phyloP scores from a whole-genome alignment of 75 land plant genomes.

The Picea sitchensis region DNA sequence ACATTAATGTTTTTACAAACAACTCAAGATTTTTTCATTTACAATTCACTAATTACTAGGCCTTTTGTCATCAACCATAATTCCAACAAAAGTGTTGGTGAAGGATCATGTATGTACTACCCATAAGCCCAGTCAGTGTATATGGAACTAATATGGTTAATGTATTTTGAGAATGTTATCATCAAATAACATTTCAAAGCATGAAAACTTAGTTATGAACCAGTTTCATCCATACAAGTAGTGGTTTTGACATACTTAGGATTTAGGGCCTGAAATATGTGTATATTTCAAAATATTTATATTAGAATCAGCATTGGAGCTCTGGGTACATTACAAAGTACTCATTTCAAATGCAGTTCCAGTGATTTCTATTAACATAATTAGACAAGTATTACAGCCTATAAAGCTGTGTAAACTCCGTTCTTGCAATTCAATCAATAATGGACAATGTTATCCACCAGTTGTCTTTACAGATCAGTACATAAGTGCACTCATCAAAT shows the following conservation, averaged over 20 bases:
- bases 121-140: neutral
- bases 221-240: neutral
- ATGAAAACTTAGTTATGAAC: neutral
- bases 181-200: neutral
- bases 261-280: neutral
- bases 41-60: neutral
- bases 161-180: neutral
- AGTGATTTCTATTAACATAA: neutral
- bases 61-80: neutral
- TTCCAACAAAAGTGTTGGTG: neutral
- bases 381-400: neutral
- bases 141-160: neutral
- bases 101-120: neutral
- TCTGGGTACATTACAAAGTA: neutral
- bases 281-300: neutral
- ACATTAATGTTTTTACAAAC: neutral
- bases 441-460: neutral
- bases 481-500: neutral
- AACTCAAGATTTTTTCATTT: neutral
- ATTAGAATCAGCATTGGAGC: neutral
- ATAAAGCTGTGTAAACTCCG: neutral
- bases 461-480: conserved; percentile 1
- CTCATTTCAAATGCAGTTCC: neutral
- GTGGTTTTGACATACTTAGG: neutral
- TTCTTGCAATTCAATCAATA: neutral